Base-by-base conservation (phyloP, 2,329 filamentous ascomycete species). In the Colletotrichum noveboracense region DNA sequence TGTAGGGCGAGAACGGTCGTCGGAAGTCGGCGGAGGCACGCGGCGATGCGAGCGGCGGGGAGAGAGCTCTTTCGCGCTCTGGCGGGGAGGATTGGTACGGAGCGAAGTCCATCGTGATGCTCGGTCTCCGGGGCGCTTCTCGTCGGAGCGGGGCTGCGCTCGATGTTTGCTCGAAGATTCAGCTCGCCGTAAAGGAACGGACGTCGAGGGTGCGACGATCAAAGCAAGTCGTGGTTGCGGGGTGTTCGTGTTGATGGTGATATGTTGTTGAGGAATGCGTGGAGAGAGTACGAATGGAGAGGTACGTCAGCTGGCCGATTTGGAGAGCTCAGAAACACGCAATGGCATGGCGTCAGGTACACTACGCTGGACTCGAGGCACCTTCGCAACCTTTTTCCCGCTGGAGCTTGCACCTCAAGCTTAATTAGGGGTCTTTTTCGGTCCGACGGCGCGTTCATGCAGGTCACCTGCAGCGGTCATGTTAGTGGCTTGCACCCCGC, bases 21-120 rank as follows among this genome's bases (percentile, higher is more conserved):
- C 84, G 85, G 88, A 93, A 85, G 83, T 87, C 86, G 73, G 83
- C 82, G n/a, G 94, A 91, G 78, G 88, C 84, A 78, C 87, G 91
- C 26, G 91, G 90, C 32, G 90, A 91, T 12, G 86, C 80, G 71
- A 84, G 86, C 13, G 93, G 90, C 68, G 96, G 95, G 24, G 95
- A 97, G 83, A 96, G 90, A 68, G 94, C 92, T 81, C 96, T 95
- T 79, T 93, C 92, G 80, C 94, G 90, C 87, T 98, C 96, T 12
- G 97, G 97, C 18, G 94, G 94, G 65, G 94, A 94, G 85, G 96
- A 96, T 88, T 98, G 97, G 87, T 98, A 99, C 48, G 97, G 97
- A 61, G 97, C 97, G 84, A 98, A 99, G 87, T 98, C 95, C 94
- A 97, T 97, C 71, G 80, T 87, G 76, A 77, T 28, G 30, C 55